Evolutionary conservation across 2,329 filamentous ascomycete genomes (phyloP).

Genomic region (Nectriaceae sp.): DNA sequence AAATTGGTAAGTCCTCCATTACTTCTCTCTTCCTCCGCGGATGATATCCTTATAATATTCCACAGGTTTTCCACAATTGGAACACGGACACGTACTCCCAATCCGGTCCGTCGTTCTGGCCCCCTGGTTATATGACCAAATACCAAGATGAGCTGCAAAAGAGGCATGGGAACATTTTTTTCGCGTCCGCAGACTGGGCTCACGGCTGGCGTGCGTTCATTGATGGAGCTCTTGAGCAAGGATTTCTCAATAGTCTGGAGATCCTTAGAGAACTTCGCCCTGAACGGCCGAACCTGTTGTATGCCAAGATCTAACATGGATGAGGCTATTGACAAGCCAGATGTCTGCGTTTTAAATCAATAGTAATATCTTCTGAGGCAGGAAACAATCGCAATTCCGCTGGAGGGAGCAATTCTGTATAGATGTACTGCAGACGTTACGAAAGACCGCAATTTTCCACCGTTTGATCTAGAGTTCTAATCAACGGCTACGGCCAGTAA

Average conservation of each 20-base stretch:
- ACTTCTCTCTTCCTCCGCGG: no score
- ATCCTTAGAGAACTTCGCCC: no score
- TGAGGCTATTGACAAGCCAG: no score
- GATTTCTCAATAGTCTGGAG: conserved; percentile 7
- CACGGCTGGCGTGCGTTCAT: conserved; percentile 30
- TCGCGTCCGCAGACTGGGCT: conserved; percentile 30
- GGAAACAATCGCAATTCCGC: no score
- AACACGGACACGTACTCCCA: conserved; percentile 24
- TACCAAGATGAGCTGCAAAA: conserved; percentile 28
- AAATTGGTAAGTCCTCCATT: conserved; percentile 3
- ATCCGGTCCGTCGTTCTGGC: conserved; percentile 21
- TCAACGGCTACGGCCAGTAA: no score
- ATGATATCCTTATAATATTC: no score
- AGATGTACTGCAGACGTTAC: no score
- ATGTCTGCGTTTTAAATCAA: no score
- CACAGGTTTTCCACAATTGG: conserved; percentile 30
- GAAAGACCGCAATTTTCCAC: background rate
- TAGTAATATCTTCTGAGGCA: no score
- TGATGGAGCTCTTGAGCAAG: conserved; percentile 31
- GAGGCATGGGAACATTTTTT: conserved; percentile 26
- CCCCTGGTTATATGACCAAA: conserved; percentile 24
- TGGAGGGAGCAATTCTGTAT: no score
- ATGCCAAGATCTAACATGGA: no score
- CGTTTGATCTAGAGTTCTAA: background rate
- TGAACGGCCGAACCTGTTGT: no score